Evolutionary conservation across 805 yeast genomes (phyloP), one percentile per base, ranked within the genome.

Genomic region (Kurtzmaniella cleridarum): DNA sequence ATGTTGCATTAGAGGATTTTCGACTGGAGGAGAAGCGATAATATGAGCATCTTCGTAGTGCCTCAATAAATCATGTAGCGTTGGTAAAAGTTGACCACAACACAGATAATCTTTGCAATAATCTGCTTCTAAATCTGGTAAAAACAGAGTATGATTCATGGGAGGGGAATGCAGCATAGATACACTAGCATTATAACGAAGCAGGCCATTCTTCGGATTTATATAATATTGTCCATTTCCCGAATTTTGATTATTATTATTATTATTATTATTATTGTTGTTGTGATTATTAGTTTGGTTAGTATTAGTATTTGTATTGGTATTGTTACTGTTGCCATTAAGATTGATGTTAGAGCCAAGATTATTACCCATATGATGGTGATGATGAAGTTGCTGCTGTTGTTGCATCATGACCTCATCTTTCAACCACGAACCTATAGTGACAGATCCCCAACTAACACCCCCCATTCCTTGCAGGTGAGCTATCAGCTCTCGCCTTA

Each of bases 381-480:
- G 41, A n/a, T 17, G 30, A 23, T 38, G 46, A 32, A 35, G 35
- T 27, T 49, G 46, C 35, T 48, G 43, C 26, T 42, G 54, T 16
- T 44, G 52, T 35, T 41, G 51, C 67, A 83, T 75, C 79, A 84
- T 73, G 14, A 84, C 91, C 55, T 91, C 98, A 59, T 91, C 98
- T 55, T 89, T 84, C 17, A 91, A 69, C 98, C 98, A 91, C 12
- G 93, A 81, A 11, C 97, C 97, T 24, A 91, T 89, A 20, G 95
- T 84, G 41, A 90, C 79, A 2, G 95, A 89, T 16, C 98, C 98
- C 96, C 97, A 91, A 7, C 95, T 83, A 27, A 91, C 85, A 34
- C 98, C 98, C 32, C 98, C 98, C 82, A 93, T 86, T 9, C 98
- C 98, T 58, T 88, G 96, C 2, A 96, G 84, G 59, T 91, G 98